Evolutionary conservation across 2,329 filamentous ascomycete genomes (phyloP).

Genomic region (Phaeophleospora eucalypticola): DNA sequence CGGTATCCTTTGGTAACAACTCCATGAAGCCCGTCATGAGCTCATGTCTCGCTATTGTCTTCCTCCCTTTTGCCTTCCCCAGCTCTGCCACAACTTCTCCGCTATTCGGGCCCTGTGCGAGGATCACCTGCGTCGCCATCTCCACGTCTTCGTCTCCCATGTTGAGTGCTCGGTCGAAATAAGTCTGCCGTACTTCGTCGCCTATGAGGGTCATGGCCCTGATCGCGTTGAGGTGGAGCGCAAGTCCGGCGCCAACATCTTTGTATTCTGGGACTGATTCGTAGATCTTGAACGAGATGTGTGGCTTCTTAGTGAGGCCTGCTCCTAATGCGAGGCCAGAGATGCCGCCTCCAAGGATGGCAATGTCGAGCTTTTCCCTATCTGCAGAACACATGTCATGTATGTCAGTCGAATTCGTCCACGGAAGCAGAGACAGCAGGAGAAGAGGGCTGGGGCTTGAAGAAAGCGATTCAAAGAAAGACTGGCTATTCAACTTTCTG

Average conservation of each 20-base stretch:
- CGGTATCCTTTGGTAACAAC: slow-evolving; percentile 40
- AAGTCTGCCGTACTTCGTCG: slow-evolving; percentile 41
- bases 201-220: slow-evolving; percentile 42
- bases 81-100: slow-evolving; percentile 41
- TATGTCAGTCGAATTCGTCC: background rate
- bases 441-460: no score
- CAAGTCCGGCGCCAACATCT: slow-evolving; percentile 49
- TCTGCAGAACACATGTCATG: slow-evolving; percentile 7
- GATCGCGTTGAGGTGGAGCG: slow-evolving; percentile 52
- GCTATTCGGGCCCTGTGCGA: slow-evolving; percentile 34
- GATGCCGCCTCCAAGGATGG: slow-evolving; percentile 51
- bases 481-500: no score
- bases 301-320: slow-evolving; percentile 40
- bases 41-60: slow-evolving; percentile 45
- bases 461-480: no score
- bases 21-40: slow-evolving; percentile 47
- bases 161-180: slow-evolving; percentile 46
- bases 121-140: slow-evolving; percentile 33
- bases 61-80: slow-evolving; percentile 33
- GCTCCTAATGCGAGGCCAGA: slow-evolving; percentile 49
- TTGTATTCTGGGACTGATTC: slow-evolving; percentile 46
- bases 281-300: slow-evolving; percentile 48
- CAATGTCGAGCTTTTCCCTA: slow-evolving; percentile 37
- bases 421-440: background rate
- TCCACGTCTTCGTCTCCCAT: slow-evolving; percentile 39